Evolutionary conservation across 495 filamentous ascomycete genomes (phyloP).

Genomic region (Neurospora sublineolata): DNA sequence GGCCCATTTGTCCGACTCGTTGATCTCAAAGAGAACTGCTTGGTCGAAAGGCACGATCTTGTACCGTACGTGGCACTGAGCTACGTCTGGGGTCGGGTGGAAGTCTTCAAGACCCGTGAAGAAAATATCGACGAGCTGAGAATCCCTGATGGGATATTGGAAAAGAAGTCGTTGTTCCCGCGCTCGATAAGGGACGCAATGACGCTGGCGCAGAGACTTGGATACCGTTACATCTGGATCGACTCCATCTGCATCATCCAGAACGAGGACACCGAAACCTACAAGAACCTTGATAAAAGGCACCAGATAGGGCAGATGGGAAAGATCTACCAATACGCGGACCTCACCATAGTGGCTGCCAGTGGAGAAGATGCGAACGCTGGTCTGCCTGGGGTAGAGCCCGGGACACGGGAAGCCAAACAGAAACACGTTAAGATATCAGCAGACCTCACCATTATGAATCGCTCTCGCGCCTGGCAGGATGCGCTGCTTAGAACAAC

Average conservation of each 20-base stretch:
- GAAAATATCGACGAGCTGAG: background rate
- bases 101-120: background rate
- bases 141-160: background rate
- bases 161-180: background rate
- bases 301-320: conserved; percentile 17
- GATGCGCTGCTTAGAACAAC: background rate
- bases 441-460: background rate
- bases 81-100: background rate
- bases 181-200: background rate
- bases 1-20: background rate
- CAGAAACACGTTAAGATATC: background rate
- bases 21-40: background rate
- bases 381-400: background rate
- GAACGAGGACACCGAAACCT: conserved; percentile 9
- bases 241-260: conserved; percentile 24
- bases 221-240: conserved; percentile 12
- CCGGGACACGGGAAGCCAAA: background rate
- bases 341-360: background rate
- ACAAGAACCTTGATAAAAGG: conserved; percentile 4
- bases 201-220: background rate
- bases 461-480: background rate
- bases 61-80: background rate
- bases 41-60: background rate
- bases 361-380: background rate
- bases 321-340: conserved; percentile 2